Base-by-base conservation (phyloP, 257 asterid genomes). In the Capsicum baccatum region DNA sequence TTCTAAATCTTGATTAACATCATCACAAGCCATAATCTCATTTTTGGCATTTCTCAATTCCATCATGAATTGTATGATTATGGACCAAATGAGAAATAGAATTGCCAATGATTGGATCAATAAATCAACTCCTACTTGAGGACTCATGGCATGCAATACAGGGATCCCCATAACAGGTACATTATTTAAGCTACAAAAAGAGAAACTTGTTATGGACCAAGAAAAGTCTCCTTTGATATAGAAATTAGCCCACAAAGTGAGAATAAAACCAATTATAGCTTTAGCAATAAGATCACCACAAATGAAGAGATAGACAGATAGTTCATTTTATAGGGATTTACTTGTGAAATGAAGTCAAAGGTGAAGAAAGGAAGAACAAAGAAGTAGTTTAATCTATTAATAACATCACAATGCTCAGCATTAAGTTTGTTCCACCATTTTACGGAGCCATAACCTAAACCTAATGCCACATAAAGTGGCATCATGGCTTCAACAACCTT, bases 81-180 rank as follows among this genome's bases (percentile, higher is more conserved):
- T 93, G 16, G 89, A 88, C 98, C 99, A 95, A 3, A 95, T 7
- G 1, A 93, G 90, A 2, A 92, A 57, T 79, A 94, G 97, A 4
- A 92, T 85, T 16, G 91, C 97, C 0, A 91, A 91, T 1, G 95
- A 91, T 71, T 94, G 99, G 17, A 94, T 83, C 33, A 92, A 96
- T 13, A 95, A 73, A 78, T 93, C 87, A 60, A 39, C 85, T n/a
- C 97, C 99, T 3, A 85, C 4, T 5, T 59, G 73, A 8, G 94
- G 97, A n/a, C 93, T 93, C 98, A 94, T 92, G 86, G 99, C 95
- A 47, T 68, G 69, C 71, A 95, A 42, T 6, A 93, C 56, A 0
- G 99, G 97, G 8, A 90, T 97, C 0, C 98, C 99, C 0, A 95
- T 92, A 68, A 94, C 94, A 16, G 94, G 86, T 1, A 95, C 89